Conservation (phyloP, 495 filamentous ascomycete genomes). For the Cryomyces minteri region DNA sequence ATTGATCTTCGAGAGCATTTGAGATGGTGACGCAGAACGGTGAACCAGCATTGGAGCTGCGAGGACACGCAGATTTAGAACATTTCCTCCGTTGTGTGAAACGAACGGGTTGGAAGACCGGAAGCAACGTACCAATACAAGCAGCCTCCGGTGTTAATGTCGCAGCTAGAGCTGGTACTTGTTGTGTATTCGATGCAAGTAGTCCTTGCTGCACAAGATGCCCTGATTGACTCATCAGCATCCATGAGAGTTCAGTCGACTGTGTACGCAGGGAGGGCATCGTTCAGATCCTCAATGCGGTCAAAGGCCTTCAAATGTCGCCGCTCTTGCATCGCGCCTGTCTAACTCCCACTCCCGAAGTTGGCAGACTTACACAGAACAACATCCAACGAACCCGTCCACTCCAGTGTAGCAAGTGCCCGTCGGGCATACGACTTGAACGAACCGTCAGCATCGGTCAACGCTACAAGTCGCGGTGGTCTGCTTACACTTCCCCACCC, state of each 20-base stretch:
- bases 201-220: conserved; percentile 7
- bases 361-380: conserved; percentile 1
- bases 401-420: conserved; percentile 8
- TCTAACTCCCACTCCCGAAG: too few species aligned
- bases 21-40: not conserved
- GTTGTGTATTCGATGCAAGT: conserved; percentile 3
- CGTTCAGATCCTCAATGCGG: too few species aligned
- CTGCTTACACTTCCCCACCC: not conserved
- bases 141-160: conserved; percentile 8
- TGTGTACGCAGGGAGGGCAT: too few species aligned
- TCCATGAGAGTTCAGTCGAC: too few species aligned
- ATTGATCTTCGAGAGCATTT: not conserved
- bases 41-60: not conserved
- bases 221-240: not conserved
- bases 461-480: not conserved
- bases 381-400: conserved; percentile 5
- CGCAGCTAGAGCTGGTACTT: not conserved
- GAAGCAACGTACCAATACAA: conserved; percentile 1
- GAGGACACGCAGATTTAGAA: not conserved
- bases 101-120: too few species aligned
- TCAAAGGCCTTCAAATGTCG: too few species aligned
- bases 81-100: not conserved
- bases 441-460: not conserved
- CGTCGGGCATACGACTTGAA: conserved; percentile 4
- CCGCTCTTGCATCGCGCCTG: too few species aligned